Evolutionary conservation across 768 basidiomycete species (phyloP), one percentile per base, ranked within the genome.

Genomic region (Auricularia auricula-judae): DNA sequence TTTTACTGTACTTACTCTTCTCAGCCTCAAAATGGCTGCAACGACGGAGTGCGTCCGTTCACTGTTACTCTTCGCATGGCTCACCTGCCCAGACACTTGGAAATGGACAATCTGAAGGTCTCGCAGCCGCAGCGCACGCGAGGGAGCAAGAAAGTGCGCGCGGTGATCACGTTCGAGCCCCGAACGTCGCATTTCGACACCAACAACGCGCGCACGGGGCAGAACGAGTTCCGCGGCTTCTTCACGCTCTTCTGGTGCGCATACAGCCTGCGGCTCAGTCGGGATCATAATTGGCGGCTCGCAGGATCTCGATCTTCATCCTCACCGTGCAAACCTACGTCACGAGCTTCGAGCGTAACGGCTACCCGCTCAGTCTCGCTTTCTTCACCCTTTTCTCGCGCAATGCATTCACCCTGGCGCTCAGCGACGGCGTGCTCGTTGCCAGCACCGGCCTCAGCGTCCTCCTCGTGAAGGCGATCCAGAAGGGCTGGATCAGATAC

Each of bases 211-310:
- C 73, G 76, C 11, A 87, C 88, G 23, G 83, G 84, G 36, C 74
- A 82, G 10, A 96, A 98, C 74, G 88, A 93, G 74, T 97, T 97
- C 74, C 83, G 94, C 66, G 96, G 96, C 1, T 98, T 98, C 79
- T 98, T 93, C 75, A 85, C 89, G 3, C 82, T 98, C 61, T 98
- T 98, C 77, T 98, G 97, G 79, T 76, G 39, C 35, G 47, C 21
- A 56, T 64, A 21, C 44, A 34, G 53, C 63, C 23, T 12, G 56
- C 8, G 29, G 4, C 5, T 4, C n/a, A 4, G 33, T 64, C 56
- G 23, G 2, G 29, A 29, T 29, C 29, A 29, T 64, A 10, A 10
- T 3, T 7, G 12, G 39, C 42, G 34, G 29, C 29, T 18, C 34
- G 12, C 56, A 59, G 56, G 86, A 85, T 91, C 64, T 87, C 87